Conservation (phyloP, 129 eudicot genomes). For the Scalesia atractyloides region DNA sequence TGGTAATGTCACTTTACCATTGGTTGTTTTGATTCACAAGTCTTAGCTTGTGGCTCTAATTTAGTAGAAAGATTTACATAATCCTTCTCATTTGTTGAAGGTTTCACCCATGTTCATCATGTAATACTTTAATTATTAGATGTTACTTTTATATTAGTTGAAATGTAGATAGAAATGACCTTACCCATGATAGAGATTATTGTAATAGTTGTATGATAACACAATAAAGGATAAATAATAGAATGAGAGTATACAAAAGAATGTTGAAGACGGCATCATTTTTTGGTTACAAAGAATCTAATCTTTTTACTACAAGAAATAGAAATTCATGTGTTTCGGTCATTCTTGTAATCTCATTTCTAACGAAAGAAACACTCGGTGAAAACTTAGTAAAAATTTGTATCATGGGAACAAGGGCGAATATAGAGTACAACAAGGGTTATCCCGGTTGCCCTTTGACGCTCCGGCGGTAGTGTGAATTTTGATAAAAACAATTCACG, state of each 20-base stretch:
- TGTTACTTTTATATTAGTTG: background rate
- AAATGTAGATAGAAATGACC: background rate
- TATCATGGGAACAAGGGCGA: too few species aligned
- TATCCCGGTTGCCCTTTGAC: too few species aligned
- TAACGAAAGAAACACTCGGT: background rate
- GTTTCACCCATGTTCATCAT: slow-evolving; percentile 9
- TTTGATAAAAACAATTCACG: too few species aligned
- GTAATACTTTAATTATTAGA: background rate
- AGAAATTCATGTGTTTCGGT: background rate
- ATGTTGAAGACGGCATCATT: too few species aligned
- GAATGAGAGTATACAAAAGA: too few species aligned
- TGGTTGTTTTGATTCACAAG: slow-evolving; percentile 26
- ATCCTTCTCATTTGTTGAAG: slow-evolving; percentile 18
- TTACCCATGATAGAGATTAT: background rate
- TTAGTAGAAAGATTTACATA: slow-evolving; percentile 3
- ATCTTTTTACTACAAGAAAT: too few species aligned
- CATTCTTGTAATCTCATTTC: background rate
- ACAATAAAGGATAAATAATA: too few species aligned
- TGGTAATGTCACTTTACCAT: slow-evolving; percentile 14
- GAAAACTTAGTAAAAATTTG: background rate
- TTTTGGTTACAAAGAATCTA: too few species aligned
- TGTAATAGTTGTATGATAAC: background rate
- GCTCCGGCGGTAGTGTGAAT: too few species aligned
- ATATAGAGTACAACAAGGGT: too few species aligned
- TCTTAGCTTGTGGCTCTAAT: slow-evolving; percentile 21